Evolutionary conservation across 2,329 filamentous ascomycete genomes (phyloP).

Genomic region (Botrytis cinerea): DNA sequence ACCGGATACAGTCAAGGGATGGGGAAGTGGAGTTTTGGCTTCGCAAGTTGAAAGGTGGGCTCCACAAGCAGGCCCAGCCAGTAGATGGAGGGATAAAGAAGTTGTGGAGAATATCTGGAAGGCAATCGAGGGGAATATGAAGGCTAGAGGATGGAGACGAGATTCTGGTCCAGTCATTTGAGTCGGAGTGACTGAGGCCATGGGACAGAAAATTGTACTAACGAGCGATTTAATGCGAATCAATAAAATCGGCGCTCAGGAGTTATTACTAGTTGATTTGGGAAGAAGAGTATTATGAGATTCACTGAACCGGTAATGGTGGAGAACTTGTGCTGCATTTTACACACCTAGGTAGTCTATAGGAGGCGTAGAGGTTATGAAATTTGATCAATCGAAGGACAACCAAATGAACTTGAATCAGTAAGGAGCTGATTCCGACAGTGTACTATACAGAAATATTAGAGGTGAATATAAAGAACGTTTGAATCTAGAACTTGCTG

Average conservation of each 20-base stretch:
- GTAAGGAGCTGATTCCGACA: neutral
- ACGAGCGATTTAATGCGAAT: constrained; percentile 6
- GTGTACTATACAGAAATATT: neutral
- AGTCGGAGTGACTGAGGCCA: neutral
- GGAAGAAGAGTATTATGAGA: constrained; percentile 11
- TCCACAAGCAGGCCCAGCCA: constrained; percentile 47
- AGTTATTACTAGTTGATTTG: constrained; percentile 14
- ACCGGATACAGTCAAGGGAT: constrained; percentile 76
- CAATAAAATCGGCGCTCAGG: constrained; percentile 20
- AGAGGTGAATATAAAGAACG: neutral
- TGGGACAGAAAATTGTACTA: neutral
- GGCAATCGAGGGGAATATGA: constrained; percentile 84
- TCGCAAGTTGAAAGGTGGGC: constrained; percentile 86
- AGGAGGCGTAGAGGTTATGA: constrained; percentile 12
- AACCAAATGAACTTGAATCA: neutral
- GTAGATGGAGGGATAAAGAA: constrained; percentile 83
- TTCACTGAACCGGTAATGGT: neutral
- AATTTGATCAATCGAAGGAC: constrained; percentile 3
- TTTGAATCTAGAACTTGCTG: neutral
- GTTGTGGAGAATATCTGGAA: constrained; percentile 93
- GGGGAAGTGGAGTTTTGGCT: constrained; percentile 81
- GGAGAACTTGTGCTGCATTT: constrained; percentile 9
- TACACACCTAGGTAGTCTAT: constrained; percentile 2
- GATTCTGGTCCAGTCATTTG: constrained; percentile 58
- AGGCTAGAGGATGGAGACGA: constrained; percentile 76